Base-by-base conservation (phyloP, 345 rosid species). In the Isatis tinctoria region DNA sequence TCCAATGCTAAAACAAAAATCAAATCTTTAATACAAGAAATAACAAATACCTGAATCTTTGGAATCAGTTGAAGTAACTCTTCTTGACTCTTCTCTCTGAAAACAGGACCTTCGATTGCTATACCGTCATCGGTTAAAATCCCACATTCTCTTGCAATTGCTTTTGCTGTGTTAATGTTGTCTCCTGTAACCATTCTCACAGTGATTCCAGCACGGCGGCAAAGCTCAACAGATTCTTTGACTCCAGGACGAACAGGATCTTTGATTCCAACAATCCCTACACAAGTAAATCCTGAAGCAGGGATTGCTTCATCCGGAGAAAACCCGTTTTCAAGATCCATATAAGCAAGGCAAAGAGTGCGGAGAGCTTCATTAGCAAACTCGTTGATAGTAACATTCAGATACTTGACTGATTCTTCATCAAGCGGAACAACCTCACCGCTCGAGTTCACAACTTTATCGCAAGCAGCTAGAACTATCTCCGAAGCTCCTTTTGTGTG, bases 111-210 rank as follows among this genome's bases (percentile, higher is more conserved):
- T 82, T 91, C 98, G 33, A 91, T 87, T 24, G 96, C 96, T 77
- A 93, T 72, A 43, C 88, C 93, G 11, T 87, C 90, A 77, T 89
- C 94, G 16, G 97, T 91, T 64, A 93, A 90, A 54, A 93, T 93
- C 28, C 96, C 98, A 60, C 97, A 93, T 73, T 93, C 98, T 83
- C 90, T 87, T 30, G 97, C 98, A 44, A 93, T 93, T 16, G 97
- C 97, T 73, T 86, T 88, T 3, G 98, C 98, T 8, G 98, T 91
- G 81, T 88, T 91, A 49, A 93, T 91, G 64, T 93, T 91, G 74
- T 91, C 98, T 63, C 98, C 98, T 0, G 98, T 93, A 62, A 91
- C 98, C 98, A 93, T 91, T 60, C 97, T 82, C n/a, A 93, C 96
- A 5, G 89, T 83, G 73, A 93, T 88, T 56, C 97, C 98, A 64